Base-by-base conservation (phyloP, 192 early-diverging fungal species). In the Backusella morwellensis region DNA sequence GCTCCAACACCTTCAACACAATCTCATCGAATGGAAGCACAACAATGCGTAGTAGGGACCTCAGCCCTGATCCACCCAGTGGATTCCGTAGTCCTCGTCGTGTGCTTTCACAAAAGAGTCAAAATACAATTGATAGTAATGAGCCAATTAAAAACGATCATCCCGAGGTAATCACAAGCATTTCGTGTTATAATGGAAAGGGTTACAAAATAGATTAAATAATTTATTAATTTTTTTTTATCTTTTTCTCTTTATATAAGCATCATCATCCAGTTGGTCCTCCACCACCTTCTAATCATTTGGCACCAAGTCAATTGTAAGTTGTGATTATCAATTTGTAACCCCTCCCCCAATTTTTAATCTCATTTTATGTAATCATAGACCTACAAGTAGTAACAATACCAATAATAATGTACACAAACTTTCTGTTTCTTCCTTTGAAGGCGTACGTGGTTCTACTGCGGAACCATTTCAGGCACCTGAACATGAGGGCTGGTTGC, bases 401-500 rank as follows among this genome's bases (percentile, higher is more conserved):
- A 50, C 47, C 47, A 50, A 50, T 50, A 50, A 68, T 7, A 32
- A 66, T 21, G 66, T 41, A 14, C 70, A 81, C 32, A 81, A 66
- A 36, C 50, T 74, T 44, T 77, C 75, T 1, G 44, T 73, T 15
- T 66, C 75, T 44, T 77, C 73, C 4, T 35, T 77, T 56, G 68
- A 72, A 17, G 42, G 42, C 8, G 42, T 42, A 17, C n/a, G 70
- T 8, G 26, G 23, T 44, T 47, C 52, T 52, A 73, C 75, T 11
- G 19, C 52, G 7, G 67, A 83, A 36, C 56, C 47, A 52, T 68
- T 77, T 66, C 70, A 79, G 71, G 59, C 77, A 35, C 88, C 90
- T 7, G 90, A 91, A 66, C 84, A 89, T 78, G 84, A 87, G 69
- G 90, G 90, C 2, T 90, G 83, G 82, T 81, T 91, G 40, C 84